Evolutionary conservation across 768 basidiomycete genomes (phyloP), one percentile per base, ranked within the genome.

Genomic region (Suillus ampliporus): DNA sequence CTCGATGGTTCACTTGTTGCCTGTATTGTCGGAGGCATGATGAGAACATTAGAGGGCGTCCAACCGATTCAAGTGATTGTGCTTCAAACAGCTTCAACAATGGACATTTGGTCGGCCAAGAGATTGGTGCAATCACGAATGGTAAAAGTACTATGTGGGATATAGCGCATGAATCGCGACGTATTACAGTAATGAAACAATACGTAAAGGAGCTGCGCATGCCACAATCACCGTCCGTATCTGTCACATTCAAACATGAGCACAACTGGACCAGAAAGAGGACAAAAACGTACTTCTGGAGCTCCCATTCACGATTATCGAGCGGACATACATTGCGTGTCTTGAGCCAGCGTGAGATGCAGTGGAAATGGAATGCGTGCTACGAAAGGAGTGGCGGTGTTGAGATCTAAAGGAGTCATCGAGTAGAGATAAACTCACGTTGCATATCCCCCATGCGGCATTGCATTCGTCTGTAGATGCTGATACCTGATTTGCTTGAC

Each of bases 311-410:
- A 71, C 95, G 86, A 77, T 97, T 97, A 77, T 97, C 95, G 64
- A 97, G 77, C 5, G 95, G 95, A 76, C 95, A 97, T 35, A 96
- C 95, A 70, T 97, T 95, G 67, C 95, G 84, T 23, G 97, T 99
- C 84, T 99, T 99, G 65, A 99, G 84, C 97, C 97, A 99, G 50
- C 97, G 89, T 10, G 96, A 97, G 76, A 99, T 99, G 78, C 97
- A 99, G 76, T 99, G 97, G 80, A 99, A 99, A 80, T 99, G 97
- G 84, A 99, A 99, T 5, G 97, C 97, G 74, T 99, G 97, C 95
- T 96, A 35, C 28, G 15, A 11, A 41, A 26, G 13, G 31, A 68
- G 38, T 61, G 38, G 9, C 48, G 6, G 7, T 17, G 14, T 35
- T 14, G 28, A 13, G 51, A n/a, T 57, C 38, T n/a, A 13, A 56